Conservation (phyloP, 129 eudicot genomes). For the Flaveria trinervia region DNA sequence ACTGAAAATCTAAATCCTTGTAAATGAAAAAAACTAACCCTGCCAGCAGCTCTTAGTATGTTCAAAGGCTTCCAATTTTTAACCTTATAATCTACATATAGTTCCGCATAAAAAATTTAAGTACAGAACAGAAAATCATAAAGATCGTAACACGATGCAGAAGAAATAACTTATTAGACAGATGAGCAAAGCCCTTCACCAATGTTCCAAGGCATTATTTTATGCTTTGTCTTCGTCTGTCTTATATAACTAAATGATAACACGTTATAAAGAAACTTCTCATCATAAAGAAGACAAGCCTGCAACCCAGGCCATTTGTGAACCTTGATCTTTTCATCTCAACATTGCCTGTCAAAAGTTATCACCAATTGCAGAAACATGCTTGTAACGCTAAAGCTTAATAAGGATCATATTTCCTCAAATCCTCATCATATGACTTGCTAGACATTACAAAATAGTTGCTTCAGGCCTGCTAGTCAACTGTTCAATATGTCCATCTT, state of each 20-base stretch:
- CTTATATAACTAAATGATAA: conserved; percentile 10
- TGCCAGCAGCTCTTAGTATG: neutral
- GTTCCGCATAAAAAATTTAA: neutral
- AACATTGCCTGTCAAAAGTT: neutral
- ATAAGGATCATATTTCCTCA: neutral
- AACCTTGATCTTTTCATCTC: conserved; percentile 20
- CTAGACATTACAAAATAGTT: conserved; percentile 18
- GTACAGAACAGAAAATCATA: neutral
- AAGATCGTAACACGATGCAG: neutral
- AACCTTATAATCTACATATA: neutral
- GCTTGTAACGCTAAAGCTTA: neutral
- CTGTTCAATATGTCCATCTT: neutral
- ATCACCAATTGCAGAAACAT: neutral
- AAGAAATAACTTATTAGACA: conserved; percentile 3
- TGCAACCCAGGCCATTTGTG: neutral
- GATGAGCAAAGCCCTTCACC: conserved; percentile 6
- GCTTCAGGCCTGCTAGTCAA: neutral
- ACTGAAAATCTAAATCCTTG: neutral
- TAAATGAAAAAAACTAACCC: neutral
- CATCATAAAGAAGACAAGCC: conserved; percentile 24
- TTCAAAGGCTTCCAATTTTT: neutral
- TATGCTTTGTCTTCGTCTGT: neutral
- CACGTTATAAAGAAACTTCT: conserved; percentile 7
- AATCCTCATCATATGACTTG: neutral
- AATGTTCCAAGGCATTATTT: neutral